Evolutionary conservation across 2,329 filamentous ascomycete species (phyloP), one percentile per base, ranked within the genome.

Genomic region (Sphaerulina vaccinii): DNA sequence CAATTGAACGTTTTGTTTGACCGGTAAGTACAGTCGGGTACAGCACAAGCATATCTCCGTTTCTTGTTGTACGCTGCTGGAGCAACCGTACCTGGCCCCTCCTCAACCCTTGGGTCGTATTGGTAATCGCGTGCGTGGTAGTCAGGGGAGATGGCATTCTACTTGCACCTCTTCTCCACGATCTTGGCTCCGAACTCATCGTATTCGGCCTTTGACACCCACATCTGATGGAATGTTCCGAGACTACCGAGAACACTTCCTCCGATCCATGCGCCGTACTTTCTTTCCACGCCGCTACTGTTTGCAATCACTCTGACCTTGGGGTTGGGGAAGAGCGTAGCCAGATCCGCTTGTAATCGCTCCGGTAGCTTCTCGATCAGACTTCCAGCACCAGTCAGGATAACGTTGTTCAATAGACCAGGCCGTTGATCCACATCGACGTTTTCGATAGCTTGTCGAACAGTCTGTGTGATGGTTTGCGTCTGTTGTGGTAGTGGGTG

Each of bases 171-270:
- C 82, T 96, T 96, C 79, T 97, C 92, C 38, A 97, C 88, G 63
- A 97, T 91, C 58, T 83, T 83, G 5, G 85, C 77, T 1, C 93
- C 93, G 70, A 96, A 91, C 77, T 99, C 95, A 59, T 96, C 90
- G 65, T 96, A 97, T 76, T 99, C 93, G 78, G 96, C 95, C 72
- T 85, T 89, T 19, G 87, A 92, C 63, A 99, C 95, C 93, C 93
- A 99, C 87, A 99, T 92, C 63, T 99, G 93, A 75, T 99, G 93
- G 74, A 99, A 99, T 11, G 91, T 96, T 8, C 95, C 95, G 73
- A 99, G 72, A 71, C 91, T 96, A 5, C 89, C 91, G 61, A 99
- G 76, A 63, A 99, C 96, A 72, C 90, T 96, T 39, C 93, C 93
- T 40, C 95, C 93, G 61, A 99, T 90, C 92, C 93, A 99, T 43